These are phyloP conservation scores for Globisporangium irregulare DNA, from an alignment of 352 stramenopile genomes.

Conservation along the genomic window DNA sequence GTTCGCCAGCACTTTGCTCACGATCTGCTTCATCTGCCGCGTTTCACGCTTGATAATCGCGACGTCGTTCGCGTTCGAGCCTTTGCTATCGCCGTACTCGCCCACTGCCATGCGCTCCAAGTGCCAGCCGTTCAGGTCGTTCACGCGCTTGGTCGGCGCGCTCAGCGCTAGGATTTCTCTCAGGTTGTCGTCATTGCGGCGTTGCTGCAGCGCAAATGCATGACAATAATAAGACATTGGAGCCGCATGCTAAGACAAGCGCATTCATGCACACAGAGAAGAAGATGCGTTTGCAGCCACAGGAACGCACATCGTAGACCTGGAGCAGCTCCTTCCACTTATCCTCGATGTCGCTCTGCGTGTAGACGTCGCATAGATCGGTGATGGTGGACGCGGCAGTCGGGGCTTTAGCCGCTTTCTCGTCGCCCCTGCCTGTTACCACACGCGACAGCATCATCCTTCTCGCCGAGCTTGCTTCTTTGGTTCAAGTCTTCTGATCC, in stretches of 20 bases:
- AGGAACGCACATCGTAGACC: constrained; percentile 63
- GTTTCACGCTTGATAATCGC: constrained; percentile 59
- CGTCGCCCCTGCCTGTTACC: constrained; percentile 17
- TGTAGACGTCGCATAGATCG: constrained; percentile 65
- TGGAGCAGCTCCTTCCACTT: constrained; percentile 67
- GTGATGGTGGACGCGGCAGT: constrained; percentile 35
- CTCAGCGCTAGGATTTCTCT: constrained; percentile 75
- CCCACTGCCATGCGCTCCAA: constrained; percentile 80
- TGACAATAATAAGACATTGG: neutral
- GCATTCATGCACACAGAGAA: constrained; percentile 3
- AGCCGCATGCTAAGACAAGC: neutral
- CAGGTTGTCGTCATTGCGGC: constrained; percentile 72
- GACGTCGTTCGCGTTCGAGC: constrained; percentile 35
- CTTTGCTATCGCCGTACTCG: constrained; percentile 47
- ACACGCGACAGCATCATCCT: constrained; percentile 23
- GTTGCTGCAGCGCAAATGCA: constrained; percentile 37
- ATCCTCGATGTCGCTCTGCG: constrained; percentile 51
- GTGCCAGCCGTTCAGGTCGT: constrained; percentile 71
- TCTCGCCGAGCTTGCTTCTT: constrained; percentile 7
- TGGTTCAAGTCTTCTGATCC: neutral
- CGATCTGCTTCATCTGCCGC: constrained; percentile 51
- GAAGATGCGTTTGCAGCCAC: constrained; percentile 5
- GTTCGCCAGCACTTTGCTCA: constrained; percentile 57
- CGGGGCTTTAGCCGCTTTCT: constrained; percentile 16
- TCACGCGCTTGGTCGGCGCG: constrained; percentile 48